phyloP scores from a whole-genome alignment of 257 asterid genomes.

The Ilex asprella region DNA sequence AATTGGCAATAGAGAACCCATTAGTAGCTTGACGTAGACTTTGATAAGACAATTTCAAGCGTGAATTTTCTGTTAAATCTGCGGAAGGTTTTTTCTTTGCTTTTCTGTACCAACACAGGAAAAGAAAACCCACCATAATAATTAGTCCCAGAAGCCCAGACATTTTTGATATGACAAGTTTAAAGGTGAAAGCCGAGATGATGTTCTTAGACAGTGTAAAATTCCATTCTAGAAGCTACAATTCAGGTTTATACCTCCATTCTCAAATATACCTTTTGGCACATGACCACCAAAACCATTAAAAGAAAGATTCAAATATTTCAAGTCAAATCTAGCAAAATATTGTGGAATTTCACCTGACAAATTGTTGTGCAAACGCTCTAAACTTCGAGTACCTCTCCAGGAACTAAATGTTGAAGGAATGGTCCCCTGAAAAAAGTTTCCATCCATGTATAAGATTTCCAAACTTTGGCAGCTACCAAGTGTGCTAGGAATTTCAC shows the following conservation, averaged over 20 bases:
- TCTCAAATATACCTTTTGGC: background rate
- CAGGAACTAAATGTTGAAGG: conserved; percentile 4
- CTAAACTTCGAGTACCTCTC: conserved; percentile 1
- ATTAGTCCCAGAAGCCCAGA: background rate
- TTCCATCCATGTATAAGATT: background rate
- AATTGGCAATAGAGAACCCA: conserved; percentile 1
- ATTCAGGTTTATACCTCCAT: background rate
- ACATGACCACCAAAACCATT: background rate
- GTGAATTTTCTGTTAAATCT: background rate
- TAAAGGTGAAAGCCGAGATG: background rate
- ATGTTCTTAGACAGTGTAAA: background rate
- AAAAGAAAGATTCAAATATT: conserved; percentile 18
- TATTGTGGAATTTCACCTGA: conserved; percentile 6
- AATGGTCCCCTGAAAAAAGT: conserved; percentile 5
- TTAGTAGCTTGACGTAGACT: background rate
- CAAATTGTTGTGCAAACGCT: conserved; percentile 7
- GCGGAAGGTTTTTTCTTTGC: background rate
- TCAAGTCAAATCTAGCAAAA: conserved; percentile 11
- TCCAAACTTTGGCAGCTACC: conserved; percentile 3
- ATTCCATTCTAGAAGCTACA: background rate
- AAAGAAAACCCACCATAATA: background rate
- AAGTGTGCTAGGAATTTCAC: conserved; percentile 7
- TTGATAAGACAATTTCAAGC: background rate
- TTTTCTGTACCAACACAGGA: background rate
- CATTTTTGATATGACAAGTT: background rate